Evolutionary conservation across 2,329 filamentous ascomycete species (phyloP), one percentile per base, ranked within the genome.

Genomic region (Cercospora nicotianae): DNA sequence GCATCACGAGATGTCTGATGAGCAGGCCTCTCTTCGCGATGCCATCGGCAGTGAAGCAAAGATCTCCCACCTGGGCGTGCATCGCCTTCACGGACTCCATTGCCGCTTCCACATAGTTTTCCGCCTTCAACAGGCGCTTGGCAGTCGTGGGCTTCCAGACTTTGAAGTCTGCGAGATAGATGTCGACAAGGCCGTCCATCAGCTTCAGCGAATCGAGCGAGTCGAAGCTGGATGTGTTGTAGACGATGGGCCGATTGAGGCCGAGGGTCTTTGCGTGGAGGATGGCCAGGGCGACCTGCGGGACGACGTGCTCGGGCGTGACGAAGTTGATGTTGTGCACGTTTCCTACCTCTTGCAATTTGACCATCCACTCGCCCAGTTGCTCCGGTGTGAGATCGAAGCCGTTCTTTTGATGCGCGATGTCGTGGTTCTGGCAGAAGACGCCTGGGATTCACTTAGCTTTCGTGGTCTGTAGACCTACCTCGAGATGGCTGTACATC

Each of bases 311-410:
- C 77, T 96, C 92, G 0, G 92, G 92, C 0, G 92, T 96, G 67
- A 96, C 87, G 23, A 94, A 87, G 78, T 96, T 95, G 83, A 96
- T 94, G 77, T 95, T 95, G 81, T 96, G 92, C n/a, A 92, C 91
- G 8, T 85, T 81, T n/a, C 91, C 65, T 2, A 92, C 85, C 30
- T 91, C 84, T 77, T 95, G 92, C 53, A 96, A 81, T 80, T 95
- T 95, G 66, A 95, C 74, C 79, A 90, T 94, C 92, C 92, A 95
- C 63, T 91, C 89, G 5, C 86, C 92, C 4, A 96, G 85, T 76
- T 93, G 87, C 77, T 94, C 91, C 0, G 91, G 91, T 0, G 89
- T 91, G 31, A 95, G 81, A 72, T 94, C 90, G 79, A 92, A 90
- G 1, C 92, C 92, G 57, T 92, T 92, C n/a, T 88, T 86, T 78